Evolutionary conservation across 768 basidiomycete genomes (phyloP).

Genomic region (Pulveroboletus sp.): DNA sequence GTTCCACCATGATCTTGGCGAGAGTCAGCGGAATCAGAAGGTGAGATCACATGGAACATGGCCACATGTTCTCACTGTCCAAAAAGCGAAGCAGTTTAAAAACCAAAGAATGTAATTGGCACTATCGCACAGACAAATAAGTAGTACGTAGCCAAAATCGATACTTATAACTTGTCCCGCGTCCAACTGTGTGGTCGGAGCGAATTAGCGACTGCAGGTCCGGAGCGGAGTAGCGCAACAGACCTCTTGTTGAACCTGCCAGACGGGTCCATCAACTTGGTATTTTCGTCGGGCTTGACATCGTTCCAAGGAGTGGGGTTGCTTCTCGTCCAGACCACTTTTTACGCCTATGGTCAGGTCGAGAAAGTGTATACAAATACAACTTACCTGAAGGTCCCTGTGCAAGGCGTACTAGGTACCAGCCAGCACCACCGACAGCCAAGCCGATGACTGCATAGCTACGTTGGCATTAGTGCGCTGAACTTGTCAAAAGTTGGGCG

Average conservation of each 20-base stretch:
- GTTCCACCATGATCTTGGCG: constrained; percentile 35
- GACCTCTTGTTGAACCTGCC: constrained; percentile 73
- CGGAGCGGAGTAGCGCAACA: constrained; percentile 1
- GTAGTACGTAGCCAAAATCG: constrained; percentile 1
- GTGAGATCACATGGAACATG: constrained; percentile 2
- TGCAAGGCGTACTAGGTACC: constrained; percentile 69
- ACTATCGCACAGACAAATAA: constrained; percentile 16
- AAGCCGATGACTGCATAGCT: constrained; percentile 52
- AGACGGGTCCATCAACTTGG: constrained; percentile 66
- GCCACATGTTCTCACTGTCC: constrained; percentile 1
- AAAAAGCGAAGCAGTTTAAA: neutral
- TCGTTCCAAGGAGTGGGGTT: constrained; percentile 92
- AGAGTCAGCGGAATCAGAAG: neutral
- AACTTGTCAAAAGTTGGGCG: constrained; percentile 3
- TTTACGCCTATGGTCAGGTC: constrained; percentile 1
- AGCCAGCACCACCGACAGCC: constrained; percentile 54
- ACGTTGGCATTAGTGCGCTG: constrained; percentile 10
- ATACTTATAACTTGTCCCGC: constrained; percentile 62
- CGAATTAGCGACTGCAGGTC: constrained; percentile 1
- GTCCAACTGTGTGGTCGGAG: constrained; percentile 55
- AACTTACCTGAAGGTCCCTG: constrained; percentile 49
- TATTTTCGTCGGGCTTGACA: constrained; percentile 71
- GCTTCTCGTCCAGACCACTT: constrained; percentile 59
- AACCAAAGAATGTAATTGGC: constrained; percentile 17
- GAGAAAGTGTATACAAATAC: neutral